Evolutionary conservation across 495 filamentous ascomycete species (phyloP), one percentile per base, ranked within the genome.

Genomic region (Talaromyces borbonicus): DNA sequence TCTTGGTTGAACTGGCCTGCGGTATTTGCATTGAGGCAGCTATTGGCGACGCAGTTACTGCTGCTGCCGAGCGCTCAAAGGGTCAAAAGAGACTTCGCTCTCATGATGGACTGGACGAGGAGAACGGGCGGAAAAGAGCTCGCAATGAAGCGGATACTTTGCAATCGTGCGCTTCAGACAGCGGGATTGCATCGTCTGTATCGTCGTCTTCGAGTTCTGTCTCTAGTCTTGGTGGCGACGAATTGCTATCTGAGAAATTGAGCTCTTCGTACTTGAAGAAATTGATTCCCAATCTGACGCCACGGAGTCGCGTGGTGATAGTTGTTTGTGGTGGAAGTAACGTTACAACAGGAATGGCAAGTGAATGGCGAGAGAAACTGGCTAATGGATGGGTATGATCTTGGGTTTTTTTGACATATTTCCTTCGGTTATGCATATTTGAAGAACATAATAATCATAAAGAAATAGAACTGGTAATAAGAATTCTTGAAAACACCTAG

Each of bases 311-410:
- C 49, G 75, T 97, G 22, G 87, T 96, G 4, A 69, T 97, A 43
- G 69, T 95, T 19, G 77, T 95, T 18, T 97, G 90, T 58, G 90
- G 90, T 0, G 90, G 90, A 7, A 80, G 74, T 35, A 84, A 84
- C 61, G 75, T 89, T 36, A 82, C 78, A 3, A 61, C 83, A 20
- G 78, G 83, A 15, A 76, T 80, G 56, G 60, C 94, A 53, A 66
- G 63, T 35, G 62, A 62, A 41, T 97, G 83, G 63, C 69, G 70
- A 55, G 61, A 73, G 65, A 52, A 66, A 57, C 38, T 72, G 49
- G 50, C 56, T 14, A 56, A 68, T 36, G 68, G 66, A 4, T 72
- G 66, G 68, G 56, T 49, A 18, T 61, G 41, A 58, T 37, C 16
- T 46, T 49, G 27, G 36, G 27, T 7, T 49, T 27, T 37, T 27